Percentiles rank a stretch among this genome's conserved stretches.
Evolutionary conservation across 2,329 filamentous ascomycete genomes (phyloP).

Genomic region (Knufia fluminis): DNA sequence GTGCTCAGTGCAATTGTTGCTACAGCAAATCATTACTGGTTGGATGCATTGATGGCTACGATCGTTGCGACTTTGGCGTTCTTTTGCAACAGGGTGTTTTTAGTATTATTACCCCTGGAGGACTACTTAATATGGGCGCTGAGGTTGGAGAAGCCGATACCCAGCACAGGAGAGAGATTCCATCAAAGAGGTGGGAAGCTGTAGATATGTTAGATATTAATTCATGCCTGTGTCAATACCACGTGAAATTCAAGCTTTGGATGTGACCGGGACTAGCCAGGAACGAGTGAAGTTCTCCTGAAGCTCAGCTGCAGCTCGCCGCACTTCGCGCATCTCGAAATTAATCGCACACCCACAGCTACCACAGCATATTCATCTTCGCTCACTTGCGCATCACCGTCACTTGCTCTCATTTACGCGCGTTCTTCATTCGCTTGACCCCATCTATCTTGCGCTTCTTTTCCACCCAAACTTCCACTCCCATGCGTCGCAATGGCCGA

Average conservation of each 20-base stretch:
- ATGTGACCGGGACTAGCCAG: no score
- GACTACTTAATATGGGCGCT: slow-evolving; percentile 41
- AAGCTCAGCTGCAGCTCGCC: no score
- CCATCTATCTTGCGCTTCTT: no score
- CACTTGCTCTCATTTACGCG: neutral
- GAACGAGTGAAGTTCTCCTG: no score
- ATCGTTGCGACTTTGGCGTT: slow-evolving; percentile 42
- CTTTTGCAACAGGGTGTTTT: slow-evolving; percentile 41
- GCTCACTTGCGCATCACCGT: neutral
- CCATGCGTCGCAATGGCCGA: neutral
- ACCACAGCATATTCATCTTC: neutral
- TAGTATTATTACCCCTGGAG: slow-evolving; percentile 44
- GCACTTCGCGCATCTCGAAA: no score
- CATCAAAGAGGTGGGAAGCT: slow-evolving; percentile 6
- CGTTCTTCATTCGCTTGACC: neutral
- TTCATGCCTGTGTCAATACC: neutral
- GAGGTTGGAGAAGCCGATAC: slow-evolving; percentile 44
- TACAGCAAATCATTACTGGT: slow-evolving; percentile 51
- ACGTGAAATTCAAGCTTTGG: no score
- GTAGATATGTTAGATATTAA: neutral
- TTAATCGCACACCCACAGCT: neutral
- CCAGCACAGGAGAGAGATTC: slow-evolving; percentile 42
- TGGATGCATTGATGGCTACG: slow-evolving; percentile 45
- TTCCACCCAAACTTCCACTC: no score
- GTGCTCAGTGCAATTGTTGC: slow-evolving; percentile 46